Evolutionary conservation across 1,284 basidiomycete species (phyloP), one percentile per base, ranked within the genome.

Genomic region (Limonomyces culmigenus): DNA sequence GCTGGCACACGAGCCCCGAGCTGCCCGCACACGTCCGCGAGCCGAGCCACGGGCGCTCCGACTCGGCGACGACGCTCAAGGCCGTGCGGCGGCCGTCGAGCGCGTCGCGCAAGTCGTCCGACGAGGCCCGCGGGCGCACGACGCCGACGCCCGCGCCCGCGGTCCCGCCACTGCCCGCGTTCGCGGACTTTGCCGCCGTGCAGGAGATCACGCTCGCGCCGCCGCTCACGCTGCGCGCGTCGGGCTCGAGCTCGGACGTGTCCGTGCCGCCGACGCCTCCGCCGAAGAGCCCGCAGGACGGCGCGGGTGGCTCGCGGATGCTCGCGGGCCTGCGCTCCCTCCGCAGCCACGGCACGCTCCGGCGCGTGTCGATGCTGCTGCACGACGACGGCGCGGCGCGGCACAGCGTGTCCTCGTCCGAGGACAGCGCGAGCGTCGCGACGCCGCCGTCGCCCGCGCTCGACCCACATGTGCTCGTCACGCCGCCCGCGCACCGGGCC

Each of bases 301-400:
- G n/a, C n/a, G n/a, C n/a, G n/a, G n/a, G n/a, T 14, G 49, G 47
- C 6, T 40, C 43, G 32, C 47, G 48, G 8, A 46, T 50, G 15
- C 50, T 49, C 39, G 47, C 50, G 37, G 47, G 47, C 29, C 48
- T 46, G 29, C 45, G 41, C 36, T 48, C n/a, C 40, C 40, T 45
- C 14, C 45, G 50, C n/a, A 47, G 45, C 17, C 47, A 47, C 16
- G 43, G 47, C 38, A 44, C 48, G 0, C 49, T 50, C 13, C 33
- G 45, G 10, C 46, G 44, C 27, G n/a, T n/a, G n/a, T n/a, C n/a
- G n/a, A n/a, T n/a, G n/a, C n/a, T n/a, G n/a, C 46, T 51, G 10
- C 49, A 54, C 16, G 41, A 48, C 15, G 57, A 55, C 40, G 38
- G 51, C 29, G 51, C 50, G 19, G 56, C 55, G 6, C 48, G 50